Base-by-base conservation (phyloP, 305 asterid genomes). In the Coffea humblotiana region DNA sequence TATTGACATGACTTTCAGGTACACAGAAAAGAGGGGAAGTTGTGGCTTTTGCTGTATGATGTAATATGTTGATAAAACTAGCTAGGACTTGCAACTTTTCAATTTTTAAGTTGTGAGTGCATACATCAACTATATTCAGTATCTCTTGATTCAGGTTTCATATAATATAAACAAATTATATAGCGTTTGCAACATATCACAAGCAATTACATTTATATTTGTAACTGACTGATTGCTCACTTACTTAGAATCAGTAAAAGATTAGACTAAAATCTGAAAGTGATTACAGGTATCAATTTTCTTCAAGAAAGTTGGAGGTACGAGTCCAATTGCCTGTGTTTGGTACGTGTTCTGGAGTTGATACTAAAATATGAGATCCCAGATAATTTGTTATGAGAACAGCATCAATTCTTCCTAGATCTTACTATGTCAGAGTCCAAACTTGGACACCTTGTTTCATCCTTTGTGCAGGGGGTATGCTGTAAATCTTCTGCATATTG, bases 401-500 rank as follows among this genome's bases (percentile, higher is more conserved):
- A 49, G 14, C 2, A 9, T 49, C 54, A 49, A 8, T 49, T 0
- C 54, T 49, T 49, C 54, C 0, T 49, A 49, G 54, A 8, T 49
- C 54, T 49, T 49, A 49, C 14, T 10, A 49, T 49, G 54, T 49
- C 54, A 9, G 13, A 49, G 54, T 49, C 54, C 54, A 49, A 49
- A 9, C 14, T 49, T 9, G 9, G 10, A 45, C 40, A 37, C 3
- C 40, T 37, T 37, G 40, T 37, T 37, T 81, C 86, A 83, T 81
- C 82, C 86, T n/a, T 83, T 83, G 82, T 80, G 83, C 77, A 81
- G 85, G 85, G 85, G 84, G 80, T 85, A 86, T 88, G 81, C 85
- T 85, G 73, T n/a, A n/a, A n/a, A 88, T 86, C 84, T 85, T 87
- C 87, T 85, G 84, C 78, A 81, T 87, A 85, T 83, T 84, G 75